These are phyloP conservation scores for Curvularia sp. DNA, from an alignment of 2,329 filamentous ascomycete genomes.

Conservation along the genomic window DNA sequence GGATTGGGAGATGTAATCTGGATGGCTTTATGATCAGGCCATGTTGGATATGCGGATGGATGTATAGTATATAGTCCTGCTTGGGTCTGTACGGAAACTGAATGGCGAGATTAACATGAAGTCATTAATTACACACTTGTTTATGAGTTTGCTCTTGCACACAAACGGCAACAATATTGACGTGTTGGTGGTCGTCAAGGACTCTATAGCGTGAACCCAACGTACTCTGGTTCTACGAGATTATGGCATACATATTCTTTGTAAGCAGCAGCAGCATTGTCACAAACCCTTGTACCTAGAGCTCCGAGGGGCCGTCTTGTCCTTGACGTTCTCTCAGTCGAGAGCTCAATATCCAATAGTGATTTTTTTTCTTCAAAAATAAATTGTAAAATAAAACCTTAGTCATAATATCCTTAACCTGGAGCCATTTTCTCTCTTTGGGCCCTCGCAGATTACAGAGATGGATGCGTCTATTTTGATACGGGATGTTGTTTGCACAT, in stretches of 20 bases:
- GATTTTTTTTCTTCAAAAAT: no score
- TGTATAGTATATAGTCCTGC: background rate
- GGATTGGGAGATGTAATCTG: background rate
- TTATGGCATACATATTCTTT: background rate
- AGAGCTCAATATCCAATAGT: background rate
- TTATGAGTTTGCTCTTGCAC: background rate
- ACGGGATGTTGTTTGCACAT: no score
- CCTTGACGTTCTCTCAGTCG: background rate
- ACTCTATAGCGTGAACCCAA: background rate
- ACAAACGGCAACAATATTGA: background rate
- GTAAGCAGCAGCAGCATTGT: background rate
- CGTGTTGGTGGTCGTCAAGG: background rate
- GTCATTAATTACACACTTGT: background rate
- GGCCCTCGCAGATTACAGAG: no score
- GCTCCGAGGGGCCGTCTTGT: background rate
- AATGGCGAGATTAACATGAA: background rate
- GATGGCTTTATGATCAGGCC: background rate
- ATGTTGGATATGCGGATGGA: constrained; percentile 3
- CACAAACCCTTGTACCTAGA: background rate
- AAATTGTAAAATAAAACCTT: no score
- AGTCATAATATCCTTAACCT: background rate
- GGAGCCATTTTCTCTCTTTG: background rate
- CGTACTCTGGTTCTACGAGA: background rate
- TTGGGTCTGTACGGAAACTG: background rate
- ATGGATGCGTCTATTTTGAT: background rate